Conservation (phyloP, 192 early-diverging fungal species). For the Phlyctochytrium planicorne region DNA sequence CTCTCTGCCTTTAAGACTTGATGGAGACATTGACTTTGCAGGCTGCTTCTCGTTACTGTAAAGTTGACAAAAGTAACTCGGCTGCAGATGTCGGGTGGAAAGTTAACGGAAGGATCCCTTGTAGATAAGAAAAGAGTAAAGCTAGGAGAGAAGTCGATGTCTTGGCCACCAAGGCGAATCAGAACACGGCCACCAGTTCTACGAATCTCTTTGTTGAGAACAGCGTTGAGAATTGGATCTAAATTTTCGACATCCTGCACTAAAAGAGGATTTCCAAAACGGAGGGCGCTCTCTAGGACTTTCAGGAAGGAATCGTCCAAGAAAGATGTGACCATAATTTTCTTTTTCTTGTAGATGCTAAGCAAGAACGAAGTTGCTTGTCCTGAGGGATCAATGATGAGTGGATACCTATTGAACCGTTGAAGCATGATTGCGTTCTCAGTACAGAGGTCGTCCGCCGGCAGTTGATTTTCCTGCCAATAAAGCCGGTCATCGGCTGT, state of each 20-base stretch:
- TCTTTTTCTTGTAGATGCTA: constrained; percentile 81
- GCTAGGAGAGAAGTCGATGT: constrained; percentile 98
- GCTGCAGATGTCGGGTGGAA: constrained; percentile 95
- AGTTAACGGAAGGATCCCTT: constrained; percentile 87
- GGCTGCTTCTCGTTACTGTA: constrained; percentile 90
- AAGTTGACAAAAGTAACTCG: constrained; percentile 99
- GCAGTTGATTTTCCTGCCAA: constrained; percentile 84
- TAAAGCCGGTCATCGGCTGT: constrained; percentile 86
- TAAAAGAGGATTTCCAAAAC: constrained; percentile 97
- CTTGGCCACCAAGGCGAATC: constrained; percentile 92
- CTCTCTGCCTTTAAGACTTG: constrained; percentile 93
- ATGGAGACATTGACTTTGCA: constrained; percentile 97
- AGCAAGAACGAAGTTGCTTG: constrained; percentile 86
- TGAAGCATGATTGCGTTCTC: constrained; percentile 99
- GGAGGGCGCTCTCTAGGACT: constrained; percentile 93
- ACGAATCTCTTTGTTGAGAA: constrained; percentile 95
- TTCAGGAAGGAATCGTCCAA: constrained; percentile 96
- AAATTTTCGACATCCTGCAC: constrained; percentile 97
- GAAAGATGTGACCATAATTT: constrained; percentile 95
- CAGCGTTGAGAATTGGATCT: constrained; percentile 96
- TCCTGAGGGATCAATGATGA: constrained; percentile 97
- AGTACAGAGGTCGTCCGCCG: constrained; percentile 88
- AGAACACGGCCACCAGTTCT: constrained; percentile 94
- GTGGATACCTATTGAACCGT: constrained; percentile 92
- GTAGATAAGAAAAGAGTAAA: constrained; percentile 95